Percentiles rank a stretch among this genome's conserved stretches.
Conservation (phyloP, 768 basidiomycete species). For the Mycena olivaceomarginata region DNA sequence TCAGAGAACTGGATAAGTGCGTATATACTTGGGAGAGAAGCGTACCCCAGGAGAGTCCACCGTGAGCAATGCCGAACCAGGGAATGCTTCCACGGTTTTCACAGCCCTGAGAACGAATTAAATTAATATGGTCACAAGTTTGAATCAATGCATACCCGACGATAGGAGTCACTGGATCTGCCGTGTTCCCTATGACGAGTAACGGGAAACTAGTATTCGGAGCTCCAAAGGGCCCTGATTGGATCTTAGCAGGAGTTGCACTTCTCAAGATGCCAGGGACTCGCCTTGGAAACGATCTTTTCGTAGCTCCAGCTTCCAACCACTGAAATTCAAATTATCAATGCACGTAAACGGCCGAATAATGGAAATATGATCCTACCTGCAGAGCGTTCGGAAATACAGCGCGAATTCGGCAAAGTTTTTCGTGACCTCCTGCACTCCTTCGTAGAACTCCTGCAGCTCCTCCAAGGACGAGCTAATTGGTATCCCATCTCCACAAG, state of each 20-base stretch:
- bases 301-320: neutral
- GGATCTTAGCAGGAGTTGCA: neutral
- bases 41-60: neutral
- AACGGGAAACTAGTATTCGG: neutral
- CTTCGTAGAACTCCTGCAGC: slow-evolving; percentile 26
- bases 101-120: neutral
- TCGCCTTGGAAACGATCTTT: neutral
- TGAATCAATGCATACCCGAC: too few relatives aligned
- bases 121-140: too few relatives aligned
- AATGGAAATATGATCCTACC: too few relatives aligned
- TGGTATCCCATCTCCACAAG: slow-evolving; percentile 41
- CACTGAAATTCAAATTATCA: neutral
- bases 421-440: slow-evolving; percentile 24
- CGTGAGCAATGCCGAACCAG: neutral
- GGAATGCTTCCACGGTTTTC: neutral
- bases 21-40: neutral
- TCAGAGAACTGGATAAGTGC: neutral
- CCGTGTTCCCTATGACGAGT: neutral
- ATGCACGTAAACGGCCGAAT: too few relatives aligned
- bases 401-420: slow-evolving; percentile 37
- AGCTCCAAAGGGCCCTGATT: neutral
- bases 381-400: neutral
- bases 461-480: slow-evolving; percentile 32
- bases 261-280: neutral
- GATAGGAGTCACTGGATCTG: neutral